Base-by-base conservation (phyloP, 768 basidiomycete genomes). In the Suillus tomentosus region DNA sequence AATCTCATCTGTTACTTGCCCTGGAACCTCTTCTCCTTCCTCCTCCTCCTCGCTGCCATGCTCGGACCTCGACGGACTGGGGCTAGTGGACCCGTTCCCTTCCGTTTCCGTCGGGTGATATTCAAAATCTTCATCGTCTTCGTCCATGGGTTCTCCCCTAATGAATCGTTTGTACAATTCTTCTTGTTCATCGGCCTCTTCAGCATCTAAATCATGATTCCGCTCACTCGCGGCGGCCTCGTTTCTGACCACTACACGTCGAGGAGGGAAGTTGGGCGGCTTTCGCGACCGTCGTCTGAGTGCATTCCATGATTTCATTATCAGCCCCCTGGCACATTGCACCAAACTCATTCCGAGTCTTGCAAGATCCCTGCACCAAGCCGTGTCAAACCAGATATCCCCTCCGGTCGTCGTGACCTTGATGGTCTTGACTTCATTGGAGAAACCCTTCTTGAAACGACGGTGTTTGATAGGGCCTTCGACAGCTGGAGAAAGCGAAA, bases 121-220 rank as follows among this genome's bases (percentile, higher is more conserved):
- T 45, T 34, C 54, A 43, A 69, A 69, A 58, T 76, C 71, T 63
- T 81, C 81, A 17, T 79, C 80, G 17, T 80, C 80, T 60, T 83
- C 83, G 62, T 85, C 84, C 19, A 85, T 70, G 7, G 70, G 77
- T 61, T 90, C 88, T 13, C 87, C 90, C 17, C 82, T 78, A 65
- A 90, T 74, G 68, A 91, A 91, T 39, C 83, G 78, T 64, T 76
- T 73, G 71, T 90, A 90, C 2, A 82, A 63, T 43, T 80, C 79
- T 34, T 70, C 75, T 5, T 80, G 79, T 34, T 70, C 75, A 7
- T 80, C 79, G 27, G 67, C 76, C 51, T 65, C 66, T n/a, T 67
- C 66, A 19, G 57, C 62, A 17, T 68, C 67, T 37, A 43, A 24
- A 22, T 61, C 40, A 42, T 61, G 24, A 27, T 31, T 42, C 17